Conservation (phyloP, 139 green algal species). For the Zygnema cylindricum region DNA sequence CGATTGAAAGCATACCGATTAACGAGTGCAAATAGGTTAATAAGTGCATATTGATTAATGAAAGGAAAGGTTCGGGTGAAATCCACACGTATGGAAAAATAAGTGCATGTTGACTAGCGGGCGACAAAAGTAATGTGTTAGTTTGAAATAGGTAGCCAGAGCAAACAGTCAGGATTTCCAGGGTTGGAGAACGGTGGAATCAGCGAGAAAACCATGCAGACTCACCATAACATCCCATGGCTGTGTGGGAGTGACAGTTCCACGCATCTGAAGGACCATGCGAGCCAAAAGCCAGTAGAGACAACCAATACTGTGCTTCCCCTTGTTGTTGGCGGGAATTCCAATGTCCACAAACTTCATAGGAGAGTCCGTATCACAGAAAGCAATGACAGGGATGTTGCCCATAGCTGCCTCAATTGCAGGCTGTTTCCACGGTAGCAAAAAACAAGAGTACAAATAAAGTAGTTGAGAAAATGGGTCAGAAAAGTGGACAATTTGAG, state of each 20-base stretch:
- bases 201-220: no score
- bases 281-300: conserved; percentile 96
- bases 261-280: conserved; percentile 98
- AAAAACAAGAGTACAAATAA: no score
- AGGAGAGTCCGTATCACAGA: conserved; percentile 98
- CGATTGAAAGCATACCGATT: no score
- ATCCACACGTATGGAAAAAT: no score
- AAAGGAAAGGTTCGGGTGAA: no score
- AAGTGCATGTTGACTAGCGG: no score
- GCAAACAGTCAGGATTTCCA: no score
- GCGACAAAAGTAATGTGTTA: no score
- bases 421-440: conserved; percentile 80
- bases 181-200: no score
- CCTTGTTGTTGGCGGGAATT: conserved; percentile 99
- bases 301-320: conserved; percentile 93
- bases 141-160: no score
- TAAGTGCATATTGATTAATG: no score
- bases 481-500: conserved; percentile 2
- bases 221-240: conserved; percentile 69
- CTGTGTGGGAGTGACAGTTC: conserved; percentile 75
- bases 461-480: background rate
- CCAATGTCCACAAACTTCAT: conserved; percentile 93
- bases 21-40: no score
- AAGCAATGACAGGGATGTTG: conserved; percentile 99
- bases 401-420: conserved; percentile 96